Conservation (phyloP, 2,329 filamentous ascomycete species). For the Lasiodiplodia theobromae region DNA sequence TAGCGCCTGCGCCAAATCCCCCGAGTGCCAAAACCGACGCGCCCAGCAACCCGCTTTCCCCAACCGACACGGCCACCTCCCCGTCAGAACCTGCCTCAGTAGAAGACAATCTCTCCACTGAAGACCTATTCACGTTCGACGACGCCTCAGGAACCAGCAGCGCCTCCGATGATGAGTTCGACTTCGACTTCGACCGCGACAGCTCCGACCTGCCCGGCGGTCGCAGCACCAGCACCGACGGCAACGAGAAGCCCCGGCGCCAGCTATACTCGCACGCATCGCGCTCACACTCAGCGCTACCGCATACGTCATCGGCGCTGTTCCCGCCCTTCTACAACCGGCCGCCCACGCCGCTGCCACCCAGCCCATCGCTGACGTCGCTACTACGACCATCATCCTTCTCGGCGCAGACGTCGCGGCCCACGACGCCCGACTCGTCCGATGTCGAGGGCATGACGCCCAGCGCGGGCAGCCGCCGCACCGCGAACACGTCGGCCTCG, state of each 20-base stretch:
- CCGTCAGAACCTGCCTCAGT: conserved; percentile 50
- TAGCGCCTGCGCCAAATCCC: conserved; percentile 31
- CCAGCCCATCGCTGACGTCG: conserved; percentile 90
- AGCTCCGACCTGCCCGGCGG: not conserved
- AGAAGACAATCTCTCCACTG: conserved; percentile 45
- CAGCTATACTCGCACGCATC: conserved; percentile 53
- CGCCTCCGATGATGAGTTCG: conserved; percentile 26
- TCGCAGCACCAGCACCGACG: conserved; percentile 21
- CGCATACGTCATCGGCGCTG: conserved; percentile 42
- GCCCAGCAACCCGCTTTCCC: conserved; percentile 35
- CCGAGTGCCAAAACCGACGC: conserved; percentile 31
- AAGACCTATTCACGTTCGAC: conserved; percentile 36
- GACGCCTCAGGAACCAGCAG: conserved; percentile 32
- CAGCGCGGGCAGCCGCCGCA: conserved; percentile 38
- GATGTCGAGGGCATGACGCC: conserved; percentile 70
- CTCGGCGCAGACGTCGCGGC: conserved; percentile 71
- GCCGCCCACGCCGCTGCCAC: conserved; percentile 92
- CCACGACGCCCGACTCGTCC: conserved; percentile 82
- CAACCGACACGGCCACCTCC: conserved; percentile 32
- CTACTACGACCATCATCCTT: conserved; percentile 75
- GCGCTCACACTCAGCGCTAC: conserved; percentile 55
- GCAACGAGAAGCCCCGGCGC: conserved; percentile 33
- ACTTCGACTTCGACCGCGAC: conserved; percentile 22
- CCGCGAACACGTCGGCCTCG: conserved; percentile 40
- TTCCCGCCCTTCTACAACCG: conserved; percentile 96